Evolutionary conservation across 805 yeast genomes (phyloP).

Genomic region (Kregervanrija fluxuum): DNA sequence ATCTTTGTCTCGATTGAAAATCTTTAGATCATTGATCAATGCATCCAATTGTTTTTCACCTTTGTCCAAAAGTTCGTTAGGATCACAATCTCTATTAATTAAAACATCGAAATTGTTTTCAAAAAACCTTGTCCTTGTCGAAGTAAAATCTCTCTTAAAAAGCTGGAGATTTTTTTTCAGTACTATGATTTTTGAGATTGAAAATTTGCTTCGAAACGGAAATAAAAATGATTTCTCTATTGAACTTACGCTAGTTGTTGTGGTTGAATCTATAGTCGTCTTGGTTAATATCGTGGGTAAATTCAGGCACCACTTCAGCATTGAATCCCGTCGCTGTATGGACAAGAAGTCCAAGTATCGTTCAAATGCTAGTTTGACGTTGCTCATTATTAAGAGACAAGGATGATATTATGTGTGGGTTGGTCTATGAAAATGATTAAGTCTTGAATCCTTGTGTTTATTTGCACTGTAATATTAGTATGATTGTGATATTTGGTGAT

Average conservation of each 20-base stretch:
- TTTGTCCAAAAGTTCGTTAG: conserved; percentile 4
- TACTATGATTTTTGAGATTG: not conserved
- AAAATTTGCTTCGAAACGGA: not conserved
- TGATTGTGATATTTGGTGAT: too few species aligned
- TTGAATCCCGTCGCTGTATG: conserved; percentile 20
- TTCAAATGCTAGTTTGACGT: conserved; percentile 18
- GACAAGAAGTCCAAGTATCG: conserved; percentile 20
- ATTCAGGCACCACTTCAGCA: conserved; percentile 23
- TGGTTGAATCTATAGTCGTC: too few species aligned
- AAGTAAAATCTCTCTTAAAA: conserved; percentile 16
- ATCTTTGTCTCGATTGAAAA: conserved; percentile 5
- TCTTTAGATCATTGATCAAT: conserved; percentile 2
- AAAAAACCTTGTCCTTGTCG: conserved; percentile 17
- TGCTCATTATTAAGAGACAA: conserved; percentile 15
- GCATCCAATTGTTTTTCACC: conserved; percentile 6
- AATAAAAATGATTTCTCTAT: not conserved
- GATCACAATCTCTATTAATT: conserved; percentile 7
- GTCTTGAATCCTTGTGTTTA: too few species aligned
- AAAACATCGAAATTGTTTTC: conserved; percentile 19
- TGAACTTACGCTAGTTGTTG: not conserved
- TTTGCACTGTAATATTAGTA: too few species aligned
- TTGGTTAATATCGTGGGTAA: not conserved
- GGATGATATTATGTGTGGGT: not conserved
- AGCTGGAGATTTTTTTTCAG: conserved; percentile 3
- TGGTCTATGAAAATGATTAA: too few species aligned